These are phyloP conservation scores for Colletotrichum acutatum DNA, from an alignment of 2,329 filamentous ascomycete genomes.

Conservation along the genomic window DNA sequence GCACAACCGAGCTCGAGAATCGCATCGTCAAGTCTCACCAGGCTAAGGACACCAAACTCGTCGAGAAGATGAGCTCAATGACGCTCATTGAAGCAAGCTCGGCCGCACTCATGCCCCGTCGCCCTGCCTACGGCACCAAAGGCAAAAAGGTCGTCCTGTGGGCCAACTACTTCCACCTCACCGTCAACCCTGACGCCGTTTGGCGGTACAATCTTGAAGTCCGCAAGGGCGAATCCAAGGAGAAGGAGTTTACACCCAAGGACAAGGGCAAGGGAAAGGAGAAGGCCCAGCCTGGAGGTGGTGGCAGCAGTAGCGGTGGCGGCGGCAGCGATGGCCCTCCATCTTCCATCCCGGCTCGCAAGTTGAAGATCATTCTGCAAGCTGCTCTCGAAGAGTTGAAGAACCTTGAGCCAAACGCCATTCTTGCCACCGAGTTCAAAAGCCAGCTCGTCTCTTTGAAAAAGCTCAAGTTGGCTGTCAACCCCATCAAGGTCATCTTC, in stretches of 20 bases:
- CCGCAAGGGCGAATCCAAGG: constrained; percentile 29
- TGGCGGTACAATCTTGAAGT: constrained; percentile 60
- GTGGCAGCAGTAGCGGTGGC: constrained; percentile 34
- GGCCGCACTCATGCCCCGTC: constrained; percentile 47
- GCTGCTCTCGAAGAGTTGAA: constrained; percentile 50
- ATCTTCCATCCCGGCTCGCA: constrained; percentile 53
- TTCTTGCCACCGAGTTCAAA: constrained; percentile 63
- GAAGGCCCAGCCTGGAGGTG: constrained; percentile 17
- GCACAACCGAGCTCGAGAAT: constrained; percentile 52
- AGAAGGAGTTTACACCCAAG: constrained; percentile 29
- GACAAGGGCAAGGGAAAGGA: constrained; percentile 23
- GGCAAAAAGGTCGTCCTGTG: constrained; percentile 58
- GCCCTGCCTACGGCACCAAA: constrained; percentile 60
- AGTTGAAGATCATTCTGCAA: constrained; percentile 55
- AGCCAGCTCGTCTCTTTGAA: constrained; percentile 55
- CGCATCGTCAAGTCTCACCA: constrained; percentile 47
- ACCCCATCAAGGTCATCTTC: constrained; percentile 49
- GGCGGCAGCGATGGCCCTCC: constrained; percentile 31
- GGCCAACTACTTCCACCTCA: constrained; percentile 65
- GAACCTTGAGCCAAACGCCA: constrained; percentile 41
- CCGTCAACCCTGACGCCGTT: constrained; percentile 48
- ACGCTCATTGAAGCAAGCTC: constrained; percentile 38
- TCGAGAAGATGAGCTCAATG: constrained; percentile 50
- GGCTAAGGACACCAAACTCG: constrained; percentile 43
- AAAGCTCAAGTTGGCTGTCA: constrained; percentile 48